Evolutionary conservation across 331 rosid species (phyloP), one percentile per base, ranked within the genome.

Genomic region (Quercus tomentella): DNA sequence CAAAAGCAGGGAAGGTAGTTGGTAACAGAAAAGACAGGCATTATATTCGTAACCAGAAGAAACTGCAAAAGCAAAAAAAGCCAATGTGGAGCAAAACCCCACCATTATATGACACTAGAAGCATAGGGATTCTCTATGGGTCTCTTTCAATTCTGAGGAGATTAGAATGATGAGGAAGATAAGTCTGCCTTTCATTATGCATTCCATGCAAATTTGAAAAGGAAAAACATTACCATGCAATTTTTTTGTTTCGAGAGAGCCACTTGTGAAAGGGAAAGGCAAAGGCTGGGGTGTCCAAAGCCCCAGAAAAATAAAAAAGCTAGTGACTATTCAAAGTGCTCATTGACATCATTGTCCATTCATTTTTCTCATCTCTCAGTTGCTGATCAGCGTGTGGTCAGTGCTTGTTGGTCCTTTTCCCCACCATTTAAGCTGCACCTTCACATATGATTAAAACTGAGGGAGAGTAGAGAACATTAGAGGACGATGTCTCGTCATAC

Each of bases 121-220:
- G 43, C 70, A 63, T 63, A 63, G 70, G 70, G 70, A 63, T 63
- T 63, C 70, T 63, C 70, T 63, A 26, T 11, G 70, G n/a, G 70
- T 26, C 70, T 26, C 41, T 63, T 63, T 41, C 45, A 41, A 41
- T 41, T 63, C 70, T 63, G 21, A 26, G 70, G 45, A 41, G 45
- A 41, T 35, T 22, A 63, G 70, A 63, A 63, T 28, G 41, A 28
- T 63, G 70, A 41, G 70, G n/a, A 26, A 10, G 70, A 63, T 26
- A 63, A 26, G 70, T 6, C 16, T 16, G 8, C n/a, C 11, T 16
- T 10, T 61, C 67, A 23, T 14, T 63, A 4, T 14, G n/a, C 70
- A 63, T 7, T 26, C 70, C 70, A 63, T 63, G 70, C 43, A 63
- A 63, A 63, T 63, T 41, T 41, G 45, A 33, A 20, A 2, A 15